Evolutionary conservation across 345 rosid species (phyloP).

Genomic region (Acer campestre): DNA sequence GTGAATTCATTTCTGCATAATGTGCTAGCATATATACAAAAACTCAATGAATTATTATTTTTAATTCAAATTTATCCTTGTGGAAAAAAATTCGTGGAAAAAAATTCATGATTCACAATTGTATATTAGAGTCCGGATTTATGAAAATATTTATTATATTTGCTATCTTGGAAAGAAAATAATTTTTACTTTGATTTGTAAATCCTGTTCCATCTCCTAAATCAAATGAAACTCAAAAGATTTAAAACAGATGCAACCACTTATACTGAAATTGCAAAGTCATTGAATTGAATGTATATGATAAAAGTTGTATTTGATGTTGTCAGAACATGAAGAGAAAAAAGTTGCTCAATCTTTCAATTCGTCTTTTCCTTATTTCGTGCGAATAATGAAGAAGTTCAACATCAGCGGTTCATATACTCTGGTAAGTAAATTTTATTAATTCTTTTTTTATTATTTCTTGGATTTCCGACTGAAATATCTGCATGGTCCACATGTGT

Average conservation of each 20-base stretch:
- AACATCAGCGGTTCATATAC: conserved; percentile 65
- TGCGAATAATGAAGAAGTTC: conserved; percentile 65
- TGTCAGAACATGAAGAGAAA: conserved; percentile 52
- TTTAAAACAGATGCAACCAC: conserved; percentile 29
- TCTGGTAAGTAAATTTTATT: conserved; percentile 41
- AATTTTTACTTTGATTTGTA: not conserved
- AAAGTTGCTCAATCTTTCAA: conserved; percentile 56
- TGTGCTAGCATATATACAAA: not conserved
- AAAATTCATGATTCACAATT: not conserved
- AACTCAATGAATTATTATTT: not conserved
- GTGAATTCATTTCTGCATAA: not conserved
- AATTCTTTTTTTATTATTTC: not conserved
- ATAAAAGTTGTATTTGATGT: conserved; percentile 27
- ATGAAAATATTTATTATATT: not conserved
- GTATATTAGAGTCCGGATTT: not conserved
- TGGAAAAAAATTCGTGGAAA: not conserved
- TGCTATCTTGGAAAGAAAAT: conserved; percentile 4
- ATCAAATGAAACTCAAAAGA: conserved; percentile 13
- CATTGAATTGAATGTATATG: conserved; percentile 28
- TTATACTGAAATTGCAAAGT: conserved; percentile 23
- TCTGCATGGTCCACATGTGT: not conserved
- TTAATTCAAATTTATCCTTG: not conserved
- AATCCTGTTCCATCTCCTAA: not conserved
- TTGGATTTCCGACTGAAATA: not conserved
- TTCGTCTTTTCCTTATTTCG: conserved; percentile 57